Conservation (phyloP, 108 stramenopile species). For the Pinguiococcus pyrenoidosus region DNA sequence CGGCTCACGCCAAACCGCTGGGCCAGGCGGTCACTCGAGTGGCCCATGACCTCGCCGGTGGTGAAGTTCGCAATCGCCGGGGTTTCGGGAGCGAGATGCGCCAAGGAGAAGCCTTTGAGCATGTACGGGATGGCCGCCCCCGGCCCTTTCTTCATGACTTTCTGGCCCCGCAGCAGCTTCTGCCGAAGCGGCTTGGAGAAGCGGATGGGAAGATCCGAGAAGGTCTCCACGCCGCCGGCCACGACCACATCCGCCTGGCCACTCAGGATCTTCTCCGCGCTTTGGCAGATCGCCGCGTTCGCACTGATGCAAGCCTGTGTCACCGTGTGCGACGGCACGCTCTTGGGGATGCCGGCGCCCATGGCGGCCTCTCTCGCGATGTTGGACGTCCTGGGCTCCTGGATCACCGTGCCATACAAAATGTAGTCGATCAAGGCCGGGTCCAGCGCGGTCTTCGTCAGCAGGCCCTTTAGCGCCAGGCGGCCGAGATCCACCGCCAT, state of each 20-base stretch:
- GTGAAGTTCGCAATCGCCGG: conserved; percentile 98
- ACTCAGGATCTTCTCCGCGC: conserved; percentile 68
- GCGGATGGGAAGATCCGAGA: conserved; percentile 91
- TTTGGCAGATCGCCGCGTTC: conserved; percentile 69
- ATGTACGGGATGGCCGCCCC: conserved; percentile 43
- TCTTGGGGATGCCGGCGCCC: conserved; percentile 78
- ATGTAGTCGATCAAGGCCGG: conserved; percentile 78
- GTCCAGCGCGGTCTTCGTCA: conserved; percentile 80
- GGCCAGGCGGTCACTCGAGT: conserved; percentile 73
- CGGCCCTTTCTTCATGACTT: conserved; percentile 91
- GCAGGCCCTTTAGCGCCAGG: conserved; percentile 72
- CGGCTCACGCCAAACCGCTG: conserved; percentile 86
- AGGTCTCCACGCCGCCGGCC: conserved; percentile 89
- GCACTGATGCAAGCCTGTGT: conserved; percentile 86
- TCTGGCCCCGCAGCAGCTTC: conserved; percentile 70
- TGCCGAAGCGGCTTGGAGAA: conserved; percentile 61
- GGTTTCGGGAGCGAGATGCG: conserved; percentile 65
- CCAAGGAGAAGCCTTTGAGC: conserved; percentile 58
- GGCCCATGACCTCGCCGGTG: conserved; percentile 99
- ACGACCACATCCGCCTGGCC: conserved; percentile 80
- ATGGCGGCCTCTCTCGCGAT: conserved; percentile 82
- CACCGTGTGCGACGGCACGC: conserved; percentile 82
- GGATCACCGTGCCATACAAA: conserved; percentile 63
- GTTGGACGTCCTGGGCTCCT: conserved; percentile 59
- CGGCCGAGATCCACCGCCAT: conserved; percentile 89